These are phyloP conservation scores for Mycena metata DNA, from an alignment of 768 basidiomycete species.

Conservation along the genomic window DNA sequence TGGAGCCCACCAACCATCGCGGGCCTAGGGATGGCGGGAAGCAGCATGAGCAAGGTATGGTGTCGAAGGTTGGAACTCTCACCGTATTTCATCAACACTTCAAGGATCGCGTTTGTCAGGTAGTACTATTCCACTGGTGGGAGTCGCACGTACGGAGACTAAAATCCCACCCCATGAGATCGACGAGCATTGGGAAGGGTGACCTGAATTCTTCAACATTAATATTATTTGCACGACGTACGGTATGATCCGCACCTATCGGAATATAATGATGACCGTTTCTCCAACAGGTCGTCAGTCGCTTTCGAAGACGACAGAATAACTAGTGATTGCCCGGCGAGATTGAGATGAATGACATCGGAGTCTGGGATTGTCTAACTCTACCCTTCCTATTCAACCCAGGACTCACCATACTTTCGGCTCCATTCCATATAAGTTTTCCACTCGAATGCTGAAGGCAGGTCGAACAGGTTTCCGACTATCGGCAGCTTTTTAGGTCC, in stretches of 20 bases:
- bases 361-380: too few species aligned
- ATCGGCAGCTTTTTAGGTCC: slow-evolving; percentile 59
- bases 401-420: slow-evolving; percentile 46
- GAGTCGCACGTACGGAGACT: neutral
- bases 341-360: slow-evolving; percentile 45
- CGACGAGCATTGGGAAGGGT: slow-evolving; percentile 8
- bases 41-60: neutral
- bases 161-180: slow-evolving; percentile 24
- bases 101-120: too few species aligned
- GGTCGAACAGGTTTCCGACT: slow-evolving; percentile 58
- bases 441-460: slow-evolving; percentile 57
- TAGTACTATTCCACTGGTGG: too few species aligned
- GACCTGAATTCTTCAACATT: slow-evolving; percentile 4
- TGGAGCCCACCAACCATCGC: slow-evolving; percentile 4
- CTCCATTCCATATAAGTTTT: slow-evolving; percentile 55
- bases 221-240: too few species aligned
- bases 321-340: slow-evolving; percentile 45
- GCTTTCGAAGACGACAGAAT: slow-evolving; percentile 48
- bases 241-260: slow-evolving; percentile 31
- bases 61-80: neutral
- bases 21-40: slow-evolving; percentile 3
- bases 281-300: slow-evolving; percentile 52
- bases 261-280: slow-evolving; percentile 41
- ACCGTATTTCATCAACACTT: slow-evolving; percentile 33
- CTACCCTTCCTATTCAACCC: too few species aligned